Evolutionary conservation across 768 basidiomycete species (phyloP).

Genomic region (Auriscalpium orientale): DNA sequence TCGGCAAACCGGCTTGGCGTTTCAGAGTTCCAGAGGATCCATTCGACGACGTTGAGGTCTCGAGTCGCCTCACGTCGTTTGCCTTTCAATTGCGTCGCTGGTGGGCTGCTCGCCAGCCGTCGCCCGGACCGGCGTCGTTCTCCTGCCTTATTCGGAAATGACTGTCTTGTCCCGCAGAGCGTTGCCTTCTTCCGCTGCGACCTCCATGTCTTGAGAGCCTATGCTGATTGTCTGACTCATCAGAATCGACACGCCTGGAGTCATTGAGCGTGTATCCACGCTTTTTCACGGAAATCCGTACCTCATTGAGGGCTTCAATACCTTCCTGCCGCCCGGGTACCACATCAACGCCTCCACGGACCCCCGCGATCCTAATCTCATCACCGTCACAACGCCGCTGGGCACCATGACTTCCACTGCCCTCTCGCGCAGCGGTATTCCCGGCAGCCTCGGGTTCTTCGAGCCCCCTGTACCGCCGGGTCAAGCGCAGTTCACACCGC

Average conservation of each 20-base stretch:
- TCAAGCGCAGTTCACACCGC: slow-evolving; percentile 37
- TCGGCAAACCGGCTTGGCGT: too few species aligned
- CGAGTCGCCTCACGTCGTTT: too few species aligned
- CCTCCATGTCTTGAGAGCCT: slow-evolving; percentile 2
- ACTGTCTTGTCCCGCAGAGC: not conserved
- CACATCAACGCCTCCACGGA: slow-evolving; percentile 81
- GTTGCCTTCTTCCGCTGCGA: slow-evolving; percentile 11
- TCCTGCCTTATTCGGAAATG: not conserved
- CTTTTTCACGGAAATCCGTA: slow-evolving; percentile 86
- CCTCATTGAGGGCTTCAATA: slow-evolving; percentile 97
- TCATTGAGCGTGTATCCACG: slow-evolving; percentile 89
- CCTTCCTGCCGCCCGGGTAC: slow-evolving; percentile 91
- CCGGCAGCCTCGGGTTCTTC: slow-evolving; percentile 23
- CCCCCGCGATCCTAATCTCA: slow-evolving; percentile 60
- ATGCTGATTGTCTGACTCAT: not conserved
- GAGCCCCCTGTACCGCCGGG: slow-evolving; percentile 21
- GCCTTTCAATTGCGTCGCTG: too few species aligned
- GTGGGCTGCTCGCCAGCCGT: too few species aligned
- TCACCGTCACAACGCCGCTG: slow-evolving; percentile 75
- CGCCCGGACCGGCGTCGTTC: not conserved
- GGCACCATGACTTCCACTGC: slow-evolving; percentile 61
- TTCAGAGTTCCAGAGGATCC: too few species aligned
- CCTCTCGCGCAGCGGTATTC: slow-evolving; percentile 23
- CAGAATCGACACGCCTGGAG: slow-evolving; percentile 96
- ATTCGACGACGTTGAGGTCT: too few species aligned